Evolutionary conservation across 352 stramenopile species (phyloP), one percentile per base, ranked within the genome.

Genomic region (Peronospora farinosa): DNA sequence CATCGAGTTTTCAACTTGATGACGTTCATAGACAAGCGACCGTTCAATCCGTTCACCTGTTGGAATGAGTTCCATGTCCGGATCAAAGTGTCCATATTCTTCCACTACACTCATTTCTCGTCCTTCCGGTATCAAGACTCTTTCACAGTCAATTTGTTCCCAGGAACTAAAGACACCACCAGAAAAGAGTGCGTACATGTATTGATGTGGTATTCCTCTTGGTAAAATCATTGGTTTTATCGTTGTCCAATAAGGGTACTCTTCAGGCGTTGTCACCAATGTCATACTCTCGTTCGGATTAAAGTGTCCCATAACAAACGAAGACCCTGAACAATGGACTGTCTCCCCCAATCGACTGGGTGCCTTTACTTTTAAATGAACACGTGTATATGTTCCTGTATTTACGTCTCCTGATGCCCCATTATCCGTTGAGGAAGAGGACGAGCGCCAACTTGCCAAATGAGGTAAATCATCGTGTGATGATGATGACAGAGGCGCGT

Each of bases 171-270:
- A 91, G 5, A 74, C 66, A 25, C 84, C 85, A 23, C 81, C 87
- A 2, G 86, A 87, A 56, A 95, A 95, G 13, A 95, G 60, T 33
- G 82, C 80, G 54, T 96, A 97, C 69, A 89, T 95, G 69, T 97
- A 96, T 58, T 84, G 84, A 44, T 95, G 81, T 1, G 74, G 72
- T 17, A 91, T 75, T 12, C 85, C 82, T 11, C 80, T 63, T 16
- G 86, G 85, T 43, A 98, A 63, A 9, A 98, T 90, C 48, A 98
- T 80, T 37, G 96, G 96, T 60, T 95, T 89, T 23, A 75, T 64
- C 0, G 95, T 98, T 17, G 74, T 92, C 96, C 96, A 99, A 40
- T 97, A 78, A 7, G 96, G 96, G 69, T 99, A 98, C 4, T 85
- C 74, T n/a, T 97, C 89, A 0, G 96, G 96, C 21, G 88, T 97